A percentile compares a stretch with the other conserved stretches of the same genome.
Evolutionary conservation across 176 grass and related monocot species (phyloP).

Genomic region (Carex myosuroides): DNA sequence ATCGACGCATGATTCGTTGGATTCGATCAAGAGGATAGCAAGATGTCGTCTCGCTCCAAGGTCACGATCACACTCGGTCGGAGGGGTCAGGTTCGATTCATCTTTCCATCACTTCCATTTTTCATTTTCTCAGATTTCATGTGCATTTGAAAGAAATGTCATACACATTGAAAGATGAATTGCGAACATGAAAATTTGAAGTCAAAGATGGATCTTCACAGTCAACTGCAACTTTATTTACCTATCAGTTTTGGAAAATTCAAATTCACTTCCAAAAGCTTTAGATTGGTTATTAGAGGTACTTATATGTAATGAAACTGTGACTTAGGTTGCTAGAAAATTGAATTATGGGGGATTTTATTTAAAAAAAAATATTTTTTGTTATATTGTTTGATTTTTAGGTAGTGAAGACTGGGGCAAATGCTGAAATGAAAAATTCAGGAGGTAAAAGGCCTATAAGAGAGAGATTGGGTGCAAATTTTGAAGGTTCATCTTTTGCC

Average conservation of each 20-base stretch:
- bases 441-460: constrained; percentile 10
- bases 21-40: neutral
- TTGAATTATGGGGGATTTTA: neutral
- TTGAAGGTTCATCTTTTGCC: neutral
- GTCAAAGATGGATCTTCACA: neutral
- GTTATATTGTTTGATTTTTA: neutral
- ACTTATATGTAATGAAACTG: neutral
- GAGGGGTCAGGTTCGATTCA: constrained; percentile 15
- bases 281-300: neutral
- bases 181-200: neutral
- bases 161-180: neutral
- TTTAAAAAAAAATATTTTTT: neutral
- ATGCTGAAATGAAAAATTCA: neutral
- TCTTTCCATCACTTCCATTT: neutral
- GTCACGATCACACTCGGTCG: constrained; percentile 23
- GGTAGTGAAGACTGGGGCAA: constrained; percentile 2
- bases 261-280: neutral
- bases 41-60: constrained; percentile 1
- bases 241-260: neutral
- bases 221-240: neutral
- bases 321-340: neutral
- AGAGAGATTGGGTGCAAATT: constrained; percentile 9
- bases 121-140: neutral
- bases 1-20: too few species aligned
- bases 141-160: neutral